phyloP scores from a whole-genome alignment of 306 rosid species.

The Ormosia emarginata region DNA sequence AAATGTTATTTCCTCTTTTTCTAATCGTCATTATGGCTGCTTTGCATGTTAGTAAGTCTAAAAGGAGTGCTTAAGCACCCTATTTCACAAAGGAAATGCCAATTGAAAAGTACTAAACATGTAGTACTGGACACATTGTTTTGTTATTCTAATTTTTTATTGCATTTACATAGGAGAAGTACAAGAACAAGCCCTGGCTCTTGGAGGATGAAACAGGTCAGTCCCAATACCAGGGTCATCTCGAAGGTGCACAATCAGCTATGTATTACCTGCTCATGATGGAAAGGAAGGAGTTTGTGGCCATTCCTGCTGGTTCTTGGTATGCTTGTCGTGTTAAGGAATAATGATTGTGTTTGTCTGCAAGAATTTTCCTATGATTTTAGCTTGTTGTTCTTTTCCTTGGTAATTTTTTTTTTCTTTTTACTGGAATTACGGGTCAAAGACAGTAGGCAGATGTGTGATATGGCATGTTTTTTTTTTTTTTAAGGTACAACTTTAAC shows the following conservation, averaged over 20 bases:
- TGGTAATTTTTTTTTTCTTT: neutral
- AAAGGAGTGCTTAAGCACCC: neutral
- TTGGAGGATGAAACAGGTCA: conserved; percentile 98
- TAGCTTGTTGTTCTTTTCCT: neutral
- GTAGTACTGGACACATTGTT: neutral
- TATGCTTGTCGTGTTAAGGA: conserved; percentile 30
- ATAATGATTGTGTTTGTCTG: neutral
- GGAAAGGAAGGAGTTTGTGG: conserved; percentile 90
- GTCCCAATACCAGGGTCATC: conserved; percentile 83
- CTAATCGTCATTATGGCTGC: neutral
- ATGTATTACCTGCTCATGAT: conserved; percentile 77
- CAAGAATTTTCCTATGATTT: neutral
- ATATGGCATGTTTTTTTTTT: conserved; percentile 16
- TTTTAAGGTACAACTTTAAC: conserved; percentile 83
- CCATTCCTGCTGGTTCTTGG: conserved; percentile 99
- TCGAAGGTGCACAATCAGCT: conserved; percentile 92
- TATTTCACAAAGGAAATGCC: neutral
- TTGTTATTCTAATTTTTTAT: conserved; percentile 7
- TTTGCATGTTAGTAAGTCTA: neutral
- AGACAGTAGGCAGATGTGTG: neutral
- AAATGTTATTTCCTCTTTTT: neutral
- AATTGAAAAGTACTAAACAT: neutral
- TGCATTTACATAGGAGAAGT: conserved; percentile 62
- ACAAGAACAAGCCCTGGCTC: conserved; percentile 93
- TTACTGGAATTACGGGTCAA: neutral